phyloP scores from a whole-genome alignment of 208 protist genomes.

The Paratrypanosoma confusum region DNA sequence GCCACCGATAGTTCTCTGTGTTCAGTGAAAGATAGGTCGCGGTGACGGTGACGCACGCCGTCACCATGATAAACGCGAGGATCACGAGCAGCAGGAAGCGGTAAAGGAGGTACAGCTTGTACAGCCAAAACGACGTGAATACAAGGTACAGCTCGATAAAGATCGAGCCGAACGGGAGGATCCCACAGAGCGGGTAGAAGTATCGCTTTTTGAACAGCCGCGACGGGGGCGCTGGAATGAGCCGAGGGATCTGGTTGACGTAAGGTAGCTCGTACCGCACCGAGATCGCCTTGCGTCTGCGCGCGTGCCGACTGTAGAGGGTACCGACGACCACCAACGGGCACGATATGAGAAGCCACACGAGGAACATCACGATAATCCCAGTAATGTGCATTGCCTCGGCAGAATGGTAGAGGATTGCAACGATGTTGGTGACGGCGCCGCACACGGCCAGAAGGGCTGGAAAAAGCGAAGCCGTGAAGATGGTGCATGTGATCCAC shows the following conservation, averaged over 20 bases:
- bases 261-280: conserved; percentile 38
- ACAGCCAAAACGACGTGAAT: conserved; percentile 93
- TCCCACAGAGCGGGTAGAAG: conserved; percentile 67
- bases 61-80: conserved; percentile 82
- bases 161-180: conserved; percentile 92
- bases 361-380: conserved; percentile 33
- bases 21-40: conserved; percentile 90
- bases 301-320: conserved; percentile 61
- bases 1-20: conserved; percentile 89
- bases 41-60: conserved; percentile 78
- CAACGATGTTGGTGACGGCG: conserved; percentile 70
- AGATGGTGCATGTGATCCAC: conserved; percentile 47
- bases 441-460: conserved; percentile 14
- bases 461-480: conserved; percentile 67
- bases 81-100: conserved; percentile 90
- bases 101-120: conserved; percentile 96
- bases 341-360: conserved; percentile 75
- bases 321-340: conserved; percentile 87
- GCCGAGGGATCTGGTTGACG: conserved; percentile 87
- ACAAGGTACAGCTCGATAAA: conserved; percentile 95
- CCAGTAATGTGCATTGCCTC: conserved; percentile 45
- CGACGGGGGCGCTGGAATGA: conserved; percentile 79
- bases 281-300: conserved; percentile 10
- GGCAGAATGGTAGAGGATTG: conserved; percentile 55
- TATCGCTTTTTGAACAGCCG: conserved; percentile 13